Conservation (phyloP, 176 grass and related monocot genomes). For the Aegilops longissima region DNA sequence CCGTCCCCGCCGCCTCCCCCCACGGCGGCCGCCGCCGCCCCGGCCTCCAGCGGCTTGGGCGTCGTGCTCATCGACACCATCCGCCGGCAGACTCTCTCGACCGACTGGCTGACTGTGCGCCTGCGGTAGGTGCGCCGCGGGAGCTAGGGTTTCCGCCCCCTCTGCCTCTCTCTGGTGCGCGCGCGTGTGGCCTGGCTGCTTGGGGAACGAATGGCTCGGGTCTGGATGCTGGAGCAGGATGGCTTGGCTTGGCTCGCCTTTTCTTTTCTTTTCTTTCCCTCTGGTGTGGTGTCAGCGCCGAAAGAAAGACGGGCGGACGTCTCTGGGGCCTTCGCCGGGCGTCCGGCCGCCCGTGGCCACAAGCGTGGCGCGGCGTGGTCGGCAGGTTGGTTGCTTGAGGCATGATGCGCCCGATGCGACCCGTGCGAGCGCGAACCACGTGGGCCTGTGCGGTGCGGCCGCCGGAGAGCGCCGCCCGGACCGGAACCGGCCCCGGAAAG, state of each 20-base stretch:
- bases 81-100: not conserved
- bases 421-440: no score
- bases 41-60: constrained; percentile 32
- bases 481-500: no score
- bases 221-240: not conserved
- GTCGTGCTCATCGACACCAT: constrained; percentile 59
- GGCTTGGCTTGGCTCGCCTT: not conserved
- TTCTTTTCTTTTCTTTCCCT: no score
- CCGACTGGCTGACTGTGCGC: no score
- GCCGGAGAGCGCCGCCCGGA: no score
- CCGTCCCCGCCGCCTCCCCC: not conserved
- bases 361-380: not conserved
- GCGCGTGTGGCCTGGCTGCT: not conserved
- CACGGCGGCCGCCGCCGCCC: not conserved
- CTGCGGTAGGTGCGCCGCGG: not conserved
- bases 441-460: no score
- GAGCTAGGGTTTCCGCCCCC: constrained; percentile 30
- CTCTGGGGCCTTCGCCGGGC: no score
- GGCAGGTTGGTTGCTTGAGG: no score
- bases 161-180: not conserved
- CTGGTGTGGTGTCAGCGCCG: not conserved
- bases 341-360: not conserved
- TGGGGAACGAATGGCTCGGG: not conserved
- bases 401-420: no score
- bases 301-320: no score